Conservation (phyloP, 768 basidiomycete species). For the Naganishia randhawae region DNA sequence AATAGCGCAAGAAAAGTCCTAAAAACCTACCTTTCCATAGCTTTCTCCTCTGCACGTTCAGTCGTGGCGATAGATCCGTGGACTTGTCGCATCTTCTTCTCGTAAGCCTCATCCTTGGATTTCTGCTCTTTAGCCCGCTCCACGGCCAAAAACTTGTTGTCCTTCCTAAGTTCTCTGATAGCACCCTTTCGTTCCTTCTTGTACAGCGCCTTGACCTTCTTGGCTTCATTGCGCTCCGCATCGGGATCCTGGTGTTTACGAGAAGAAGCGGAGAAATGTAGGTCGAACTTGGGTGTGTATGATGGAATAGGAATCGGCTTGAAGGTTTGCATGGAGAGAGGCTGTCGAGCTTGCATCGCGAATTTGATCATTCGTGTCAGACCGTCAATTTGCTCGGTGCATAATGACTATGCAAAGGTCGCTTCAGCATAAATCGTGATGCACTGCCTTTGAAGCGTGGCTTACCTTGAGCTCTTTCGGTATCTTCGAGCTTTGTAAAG, state of each 20-base stretch:
- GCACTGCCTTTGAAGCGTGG: neutral
- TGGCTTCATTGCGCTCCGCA: slow-evolving; percentile 76
- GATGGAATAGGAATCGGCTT: slow-evolving; percentile 93
- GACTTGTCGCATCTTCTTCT: slow-evolving; percentile 75
- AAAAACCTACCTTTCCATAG: slow-evolving; percentile 62
- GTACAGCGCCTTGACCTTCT: slow-evolving; percentile 80
- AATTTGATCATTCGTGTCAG: slow-evolving; percentile 55
- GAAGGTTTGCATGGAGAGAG: slow-evolving; percentile 81
- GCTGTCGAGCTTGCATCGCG: slow-evolving; percentile 65
- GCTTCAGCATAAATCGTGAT: neutral
- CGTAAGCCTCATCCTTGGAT: slow-evolving; percentile 79
- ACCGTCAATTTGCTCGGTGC: slow-evolving; percentile 19
- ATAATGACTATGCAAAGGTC: slow-evolving; percentile 10
- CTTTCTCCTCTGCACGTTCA: slow-evolving; percentile 93
- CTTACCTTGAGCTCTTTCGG: slow-evolving; percentile 61
- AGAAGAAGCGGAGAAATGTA: slow-evolving; percentile 48
- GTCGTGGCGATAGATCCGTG: slow-evolving; percentile 58
- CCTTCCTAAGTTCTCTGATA: slow-evolving; percentile 91
- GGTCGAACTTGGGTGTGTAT: slow-evolving; percentile 89
- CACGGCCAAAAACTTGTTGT: slow-evolving; percentile 82
- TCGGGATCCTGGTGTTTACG: slow-evolving; percentile 75
- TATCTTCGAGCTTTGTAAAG: slow-evolving; percentile 55
- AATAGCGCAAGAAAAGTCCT: neutral
- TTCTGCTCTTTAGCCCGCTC: slow-evolving; percentile 78
- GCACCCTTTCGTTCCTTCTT: slow-evolving; percentile 97